These are phyloP conservation scores for Zygoascus tannicola DNA, from an alignment of 805 yeast species.

Conservation along the genomic window DNA sequence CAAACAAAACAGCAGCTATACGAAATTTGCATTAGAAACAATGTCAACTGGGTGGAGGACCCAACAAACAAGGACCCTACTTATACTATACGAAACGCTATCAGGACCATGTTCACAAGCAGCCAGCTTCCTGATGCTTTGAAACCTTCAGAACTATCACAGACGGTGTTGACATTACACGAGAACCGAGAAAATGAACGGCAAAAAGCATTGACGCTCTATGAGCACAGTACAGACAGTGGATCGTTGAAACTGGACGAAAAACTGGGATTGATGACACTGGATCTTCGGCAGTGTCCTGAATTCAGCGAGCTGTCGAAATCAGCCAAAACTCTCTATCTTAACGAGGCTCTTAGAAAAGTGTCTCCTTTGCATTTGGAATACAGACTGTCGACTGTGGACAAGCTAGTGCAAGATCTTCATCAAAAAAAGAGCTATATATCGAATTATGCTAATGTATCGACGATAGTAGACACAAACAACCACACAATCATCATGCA, in stretches of 20 bases:
- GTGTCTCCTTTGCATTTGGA: constrained; percentile 9
- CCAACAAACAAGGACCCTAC: constrained; percentile 45
- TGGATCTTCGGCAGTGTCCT: neutral
- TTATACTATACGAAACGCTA: constrained; percentile 50
- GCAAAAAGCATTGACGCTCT: constrained; percentile 15
- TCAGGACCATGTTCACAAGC: constrained; percentile 29
- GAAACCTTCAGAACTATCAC: constrained; percentile 7
- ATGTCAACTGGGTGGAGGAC: constrained; percentile 62
- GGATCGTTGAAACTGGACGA: constrained; percentile 7
- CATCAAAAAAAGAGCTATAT: neutral
- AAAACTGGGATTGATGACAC: constrained; percentile 2
- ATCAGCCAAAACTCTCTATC: constrained; percentile 7
- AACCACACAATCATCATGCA: neutral
- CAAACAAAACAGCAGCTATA: constrained; percentile 38
- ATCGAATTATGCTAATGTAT: neutral
- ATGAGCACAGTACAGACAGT: constrained; percentile 4
- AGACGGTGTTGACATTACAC: constrained; percentile 13
- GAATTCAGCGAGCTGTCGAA: constrained; percentile 5
- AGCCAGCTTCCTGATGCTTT: constrained; percentile 9
- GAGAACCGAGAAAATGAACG: constrained; percentile 16
- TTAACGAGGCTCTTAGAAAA: constrained; percentile 4
- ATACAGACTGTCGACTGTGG: constrained; percentile 11
- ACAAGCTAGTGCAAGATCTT: constrained; percentile 17
- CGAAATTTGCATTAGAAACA: constrained; percentile 34
- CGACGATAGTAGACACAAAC: too few relatives aligned